Evolutionary conservation across 176 grass and related monocot genomes (phyloP).

Genomic region (Oryza glumipatula): DNA sequence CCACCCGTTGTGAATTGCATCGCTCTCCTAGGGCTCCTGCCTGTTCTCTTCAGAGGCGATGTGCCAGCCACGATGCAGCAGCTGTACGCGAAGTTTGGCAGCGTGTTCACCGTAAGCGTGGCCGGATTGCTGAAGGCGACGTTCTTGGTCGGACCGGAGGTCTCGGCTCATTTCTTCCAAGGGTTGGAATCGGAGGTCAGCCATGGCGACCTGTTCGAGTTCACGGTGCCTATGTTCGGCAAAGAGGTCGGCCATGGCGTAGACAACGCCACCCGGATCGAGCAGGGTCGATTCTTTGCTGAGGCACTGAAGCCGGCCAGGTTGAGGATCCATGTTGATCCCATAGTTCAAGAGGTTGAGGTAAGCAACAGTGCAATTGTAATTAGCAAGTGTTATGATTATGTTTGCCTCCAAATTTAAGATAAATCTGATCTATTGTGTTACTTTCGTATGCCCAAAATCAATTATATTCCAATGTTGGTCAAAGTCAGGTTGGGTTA

Average conservation of each 20-base stretch:
- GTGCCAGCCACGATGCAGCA: constrained; percentile 11
- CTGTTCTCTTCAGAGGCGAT: constrained; percentile 37
- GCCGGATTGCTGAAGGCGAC: constrained; percentile 30
- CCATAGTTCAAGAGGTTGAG: constrained; percentile 50
- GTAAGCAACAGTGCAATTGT: not conserved
- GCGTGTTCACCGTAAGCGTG: constrained; percentile 49
- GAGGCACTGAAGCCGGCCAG: constrained; percentile 40
- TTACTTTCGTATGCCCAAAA: no score
- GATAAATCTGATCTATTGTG: no score
- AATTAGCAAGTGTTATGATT: no score
- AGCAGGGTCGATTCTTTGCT: constrained; percentile 48
- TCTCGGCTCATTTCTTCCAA: constrained; percentile 36
- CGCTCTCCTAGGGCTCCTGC: constrained; percentile 18
- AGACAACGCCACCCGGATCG: constrained; percentile 22
- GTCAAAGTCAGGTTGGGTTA: no score
- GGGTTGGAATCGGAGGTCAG: constrained; percentile 12
- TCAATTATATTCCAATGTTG: no score
- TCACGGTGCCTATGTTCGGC: constrained; percentile 34
- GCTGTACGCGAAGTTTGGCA: constrained; percentile 42
- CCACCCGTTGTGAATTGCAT: constrained; percentile 30
- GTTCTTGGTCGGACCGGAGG: constrained; percentile 49
- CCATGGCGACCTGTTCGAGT: not conserved
- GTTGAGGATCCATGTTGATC: constrained; percentile 40
- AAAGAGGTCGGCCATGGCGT: constrained; percentile 43
- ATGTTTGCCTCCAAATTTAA: no score